Percentiles rank a stretch among this genome's conserved stretches.
Evolutionary conservation across 768 basidiomycete genomes (phyloP).

Genomic region (Psilocybe subaeruginosa): DNA sequence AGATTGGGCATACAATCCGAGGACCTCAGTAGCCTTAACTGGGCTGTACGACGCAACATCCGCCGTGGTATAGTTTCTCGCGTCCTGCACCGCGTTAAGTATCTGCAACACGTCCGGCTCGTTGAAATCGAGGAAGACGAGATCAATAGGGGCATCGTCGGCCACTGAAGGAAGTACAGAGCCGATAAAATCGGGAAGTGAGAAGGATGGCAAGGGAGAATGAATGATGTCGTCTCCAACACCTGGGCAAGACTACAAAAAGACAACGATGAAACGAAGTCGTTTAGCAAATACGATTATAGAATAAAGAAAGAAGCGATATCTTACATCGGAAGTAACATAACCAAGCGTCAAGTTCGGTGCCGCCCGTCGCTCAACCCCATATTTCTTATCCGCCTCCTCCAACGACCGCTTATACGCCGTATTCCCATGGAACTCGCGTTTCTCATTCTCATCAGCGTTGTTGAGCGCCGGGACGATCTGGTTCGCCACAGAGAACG

Average conservation of each 20-base stretch:
- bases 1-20: slow-evolving; percentile 59
- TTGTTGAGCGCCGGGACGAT: slow-evolving; percentile 58
- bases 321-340: slow-evolving; percentile 68
- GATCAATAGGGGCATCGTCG: slow-evolving; percentile 58
- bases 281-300: neutral
- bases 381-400: slow-evolving; percentile 50
- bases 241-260: slow-evolving; percentile 63
- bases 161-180: slow-evolving; percentile 55
- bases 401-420: slow-evolving; percentile 60
- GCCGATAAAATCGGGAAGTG: slow-evolving; percentile 58
- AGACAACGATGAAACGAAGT: neutral
- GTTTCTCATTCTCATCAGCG: slow-evolving; percentile 40
- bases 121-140: slow-evolving; percentile 80
- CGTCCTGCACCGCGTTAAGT: slow-evolving; percentile 58
- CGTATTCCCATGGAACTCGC: slow-evolving; percentile 44
- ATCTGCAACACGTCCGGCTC: slow-evolving; percentile 49
- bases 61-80: slow-evolving; percentile 47
- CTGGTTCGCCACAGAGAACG: slow-evolving; percentile 49
- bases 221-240: slow-evolving; percentile 77
- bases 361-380: slow-evolving; percentile 43
- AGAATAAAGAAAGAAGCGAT: neutral
- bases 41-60: slow-evolving; percentile 62
- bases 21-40: slow-evolving; percentile 48
- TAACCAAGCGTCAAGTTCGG: slow-evolving; percentile 70
- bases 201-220: slow-evolving; percentile 57